Evolutionary conservation across 75 land plant species (phyloP), one percentile per base, ranked within the genome.

Genomic region (Pinus albicaulis): DNA sequence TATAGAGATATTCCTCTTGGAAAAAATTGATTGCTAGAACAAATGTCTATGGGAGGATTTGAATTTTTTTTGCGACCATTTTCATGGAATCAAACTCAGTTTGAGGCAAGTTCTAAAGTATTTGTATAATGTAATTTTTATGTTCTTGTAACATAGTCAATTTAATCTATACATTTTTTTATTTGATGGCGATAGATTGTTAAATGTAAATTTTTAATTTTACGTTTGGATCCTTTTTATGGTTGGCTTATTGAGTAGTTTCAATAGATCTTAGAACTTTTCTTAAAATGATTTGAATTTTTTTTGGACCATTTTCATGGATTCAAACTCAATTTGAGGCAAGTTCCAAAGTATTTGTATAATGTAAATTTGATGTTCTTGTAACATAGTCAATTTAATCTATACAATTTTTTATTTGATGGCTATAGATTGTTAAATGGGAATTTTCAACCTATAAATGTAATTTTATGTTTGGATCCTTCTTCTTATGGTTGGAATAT

Each of bases 1-100:
- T 96, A 98, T 80, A 88, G 97, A 64, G 90, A 98, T 66, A 91
- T 96, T 57, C 99, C 95, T 12, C 88, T 96, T 31, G 99, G 98
- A 34, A 77, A 97, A 74, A 96, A 96, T 73, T 91, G 85, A 95
- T 76, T 56, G 70, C 23, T 19, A 17, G 10, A 44, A 44, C 8
- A 38, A 44, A 15, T 34, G 3, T 3, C 8, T 7, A 13, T 38
- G 19, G 52, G 20, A 38, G 3, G 34, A 36, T 36, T 31, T 28
- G 38, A 7, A 17, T 2, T 19, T 31, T 64, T 25, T 17, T 64
- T 28, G 38, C 1, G 52, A 38, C 19, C 20, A 16, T 20, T 68
- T 11, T 2, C 20, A 2, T 68, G 38, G 38, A 20, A 19, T 20
- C 23, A 17, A 41, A 38, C 8, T 20, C 23, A 5, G 38, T 68